Evolutionary conservation across 371 early-diverging fungal genomes (phyloP).

Genomic region (Funneliformis caledonium): DNA sequence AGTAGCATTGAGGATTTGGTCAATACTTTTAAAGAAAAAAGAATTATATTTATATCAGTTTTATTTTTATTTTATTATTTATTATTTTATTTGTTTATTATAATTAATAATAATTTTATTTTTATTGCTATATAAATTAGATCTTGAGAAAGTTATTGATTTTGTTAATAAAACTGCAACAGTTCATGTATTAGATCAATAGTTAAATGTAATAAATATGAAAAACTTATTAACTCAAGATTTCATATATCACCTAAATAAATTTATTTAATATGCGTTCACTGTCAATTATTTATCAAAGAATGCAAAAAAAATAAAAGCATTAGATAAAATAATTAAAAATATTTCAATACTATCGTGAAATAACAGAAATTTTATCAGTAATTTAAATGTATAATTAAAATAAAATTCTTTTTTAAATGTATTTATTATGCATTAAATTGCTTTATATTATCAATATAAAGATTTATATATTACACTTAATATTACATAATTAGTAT

Average conservation of each 20-base stretch:
- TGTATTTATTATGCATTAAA: not conserved
- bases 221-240: not conserved
- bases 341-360: not conserved
- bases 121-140: not conserved
- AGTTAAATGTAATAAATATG: not conserved
- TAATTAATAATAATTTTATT: not conserved
- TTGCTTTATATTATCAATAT: too few relatives aligned
- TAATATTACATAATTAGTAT: too few relatives aligned
- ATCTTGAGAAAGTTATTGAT: not conserved
- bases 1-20: not conserved
- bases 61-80: not conserved
- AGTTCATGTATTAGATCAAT: not conserved
- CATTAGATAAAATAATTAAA: not conserved
- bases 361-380: not conserved
- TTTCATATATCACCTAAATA: not conserved
- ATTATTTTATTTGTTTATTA: not conserved
- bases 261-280: not conserved
- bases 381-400: not conserved
- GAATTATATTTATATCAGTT: not conserved
- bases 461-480: too few relatives aligned
- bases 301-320: not conserved
- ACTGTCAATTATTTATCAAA: not conserved
- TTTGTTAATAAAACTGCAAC: not conserved
- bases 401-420: not conserved
- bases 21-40: not conserved